Base-by-base conservation (phyloP, 495 filamentous ascomycete genomes). In the Penicillium ochrochloron region DNA sequence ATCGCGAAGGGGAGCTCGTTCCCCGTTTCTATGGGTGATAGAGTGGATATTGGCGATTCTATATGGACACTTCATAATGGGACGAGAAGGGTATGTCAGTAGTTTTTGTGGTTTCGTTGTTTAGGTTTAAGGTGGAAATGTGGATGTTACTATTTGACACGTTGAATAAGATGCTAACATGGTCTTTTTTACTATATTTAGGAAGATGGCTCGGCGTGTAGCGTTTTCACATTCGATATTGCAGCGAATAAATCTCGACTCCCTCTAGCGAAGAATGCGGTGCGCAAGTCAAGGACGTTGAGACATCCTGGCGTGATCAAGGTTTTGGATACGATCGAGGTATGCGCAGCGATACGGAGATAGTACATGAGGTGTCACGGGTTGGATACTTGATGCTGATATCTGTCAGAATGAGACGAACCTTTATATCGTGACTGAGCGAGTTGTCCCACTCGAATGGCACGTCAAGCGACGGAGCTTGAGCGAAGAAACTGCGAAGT, bases 371-470 rank as follows among this genome's bases (percentile, higher is more conserved):
- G 4, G 29, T 42, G 11, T 34, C 19, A 25, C 21, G 7, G 55
- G 52, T 37, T 14, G 6, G 9, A 46, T 33, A 12, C 25, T 51
- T 65, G 42, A 71, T 39, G 2, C 15, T 44, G 2, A 66, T 9
- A 9, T 19, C 2, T 44, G 17, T 56, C 71, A 96, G 91, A 96
- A 93, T 69, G 96, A 99, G 55, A 82, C 89, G 12, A 92, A 92
- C 73, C 90, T 99, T 34, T 97, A 98, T 75, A 94, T 99, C 70
- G 92, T 94, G 42, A 98, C 95, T 14, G 95, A 99, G 77, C 86
- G 93, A 57, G 78, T 98, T 11, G 86, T 84, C 12, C 95, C 96
- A 0, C 81, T 99, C 25, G 83, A 85, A 51, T 97, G 94, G 94
- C 86, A 93, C 69, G 87, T 92, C 44, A 92, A 89, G 74, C 83